Conservation (phyloP, 2,329 filamentous ascomycete genomes). For the Fusarium beomiforme region DNA sequence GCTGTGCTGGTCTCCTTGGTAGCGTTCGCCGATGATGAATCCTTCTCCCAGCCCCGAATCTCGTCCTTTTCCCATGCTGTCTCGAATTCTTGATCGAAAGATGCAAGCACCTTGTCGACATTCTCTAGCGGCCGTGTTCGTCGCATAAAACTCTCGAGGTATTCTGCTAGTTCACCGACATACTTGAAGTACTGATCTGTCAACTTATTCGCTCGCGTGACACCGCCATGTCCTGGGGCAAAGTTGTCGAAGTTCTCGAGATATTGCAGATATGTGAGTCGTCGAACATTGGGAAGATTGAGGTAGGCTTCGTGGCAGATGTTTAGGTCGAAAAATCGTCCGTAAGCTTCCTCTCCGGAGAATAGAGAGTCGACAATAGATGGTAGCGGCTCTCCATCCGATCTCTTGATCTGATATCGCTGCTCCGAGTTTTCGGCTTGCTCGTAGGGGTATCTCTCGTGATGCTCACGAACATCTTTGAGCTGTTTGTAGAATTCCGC, state of each 20-base stretch:
- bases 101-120: conserved; percentile 77
- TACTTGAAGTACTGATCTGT: conserved; percentile 95
- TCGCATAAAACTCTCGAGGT: conserved; percentile 89
- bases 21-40: conserved; percentile 54
- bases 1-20: conserved; percentile 48
- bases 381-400: conserved; percentile 69
- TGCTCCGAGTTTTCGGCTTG: conserved; percentile 94
- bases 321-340: conserved; percentile 91
- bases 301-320: conserved; percentile 86
- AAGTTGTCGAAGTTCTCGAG: conserved; percentile 92
- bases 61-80: conserved; percentile 83
- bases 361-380: conserved; percentile 90
- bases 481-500: conserved; percentile 92
- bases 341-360: conserved; percentile 93
- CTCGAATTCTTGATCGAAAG: conserved; percentile 86
- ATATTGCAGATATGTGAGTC: conserved; percentile 91
- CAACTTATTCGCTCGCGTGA: conserved; percentile 85
- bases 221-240: conserved; percentile 73
- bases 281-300: conserved; percentile 87
- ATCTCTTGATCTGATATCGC: conserved; percentile 80
- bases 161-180: conserved; percentile 79
- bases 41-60: conserved; percentile 79
- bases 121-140: conserved; percentile 88
- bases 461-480: conserved; percentile 83
- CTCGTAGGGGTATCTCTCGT: conserved; percentile 91